A percentile compares a stretch with the other conserved stretches of the same genome.
Evolutionary conservation across 2,329 filamentous ascomycete genomes (phyloP).

Genomic region (Pseudogymnoascus sp.): DNA sequence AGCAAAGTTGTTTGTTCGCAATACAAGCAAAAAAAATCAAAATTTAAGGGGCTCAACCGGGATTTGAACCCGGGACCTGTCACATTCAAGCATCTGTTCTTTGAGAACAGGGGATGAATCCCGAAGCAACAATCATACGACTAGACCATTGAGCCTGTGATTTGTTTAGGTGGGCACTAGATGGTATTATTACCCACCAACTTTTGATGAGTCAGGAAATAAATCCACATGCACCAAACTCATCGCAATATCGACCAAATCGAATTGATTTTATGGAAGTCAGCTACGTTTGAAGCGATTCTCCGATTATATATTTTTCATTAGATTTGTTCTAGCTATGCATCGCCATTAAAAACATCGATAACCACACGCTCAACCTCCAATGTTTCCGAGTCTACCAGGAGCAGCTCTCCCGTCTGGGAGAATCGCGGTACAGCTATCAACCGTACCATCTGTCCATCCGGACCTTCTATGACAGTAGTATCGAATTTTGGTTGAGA

Average conservation of each 20-base stretch:
- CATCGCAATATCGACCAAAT: not conserved
- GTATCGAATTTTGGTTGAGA: conserved; percentile 76
- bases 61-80: conserved; percentile 34
- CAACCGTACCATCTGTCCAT: conserved; percentile 66
- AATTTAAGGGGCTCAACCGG: conserved; percentile 27
- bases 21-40: not conserved
- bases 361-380: conserved; percentile 67
- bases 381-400: conserved; percentile 80
- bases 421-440: conserved; percentile 79
- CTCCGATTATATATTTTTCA: not conserved
- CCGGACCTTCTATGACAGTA: conserved; percentile 56
- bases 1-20: not conserved
- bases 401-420: conserved; percentile 67
- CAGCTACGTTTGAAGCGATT: not conserved
- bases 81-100: conserved; percentile 25
- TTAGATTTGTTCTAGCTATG: conserved; percentile 1
- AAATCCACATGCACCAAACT: not conserved
- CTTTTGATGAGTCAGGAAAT: not conserved
- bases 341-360: conserved; percentile 11
- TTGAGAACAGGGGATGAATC: conserved; percentile 22
- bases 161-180: not conserved
- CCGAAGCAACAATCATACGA: conserved; percentile 36
- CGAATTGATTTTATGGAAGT: not conserved
- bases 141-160: conserved; percentile 30
- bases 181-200: not conserved